Base-by-base conservation (phyloP, 2,329 filamentous ascomycete genomes). In the Mycosphaerella sp. region DNA sequence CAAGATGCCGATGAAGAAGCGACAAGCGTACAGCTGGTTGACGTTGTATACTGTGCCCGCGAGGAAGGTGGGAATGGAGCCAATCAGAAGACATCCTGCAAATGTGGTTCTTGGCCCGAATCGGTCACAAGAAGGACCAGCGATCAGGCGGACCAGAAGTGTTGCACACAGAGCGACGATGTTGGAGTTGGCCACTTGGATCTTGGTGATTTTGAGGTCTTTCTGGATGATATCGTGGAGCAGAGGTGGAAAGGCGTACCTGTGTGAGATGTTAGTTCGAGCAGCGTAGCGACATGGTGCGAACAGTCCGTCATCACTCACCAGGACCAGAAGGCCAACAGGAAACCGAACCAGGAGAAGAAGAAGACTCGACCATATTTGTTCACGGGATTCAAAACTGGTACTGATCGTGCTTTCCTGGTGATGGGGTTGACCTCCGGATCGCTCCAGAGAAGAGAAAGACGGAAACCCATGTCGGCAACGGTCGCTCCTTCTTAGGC, bases 331-430 rank as follows among this genome's bases (percentile, higher is more conserved):
- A 95, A 95, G 6, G 87, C 86, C 50, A 92, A 80, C 79, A 93
- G 84, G 71, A 93, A 93, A 2, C 87, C 87, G 45, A 90, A 79
- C 83, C 87, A 93, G 1, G 86, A 87, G 74, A 95, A 95, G 76
- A 91, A 89, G 72, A 95, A 95, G 0, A 93, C 89, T 6, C 89
- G 80, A 38, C 89, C 90, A 75, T 95, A 90, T 63, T 83, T 75
- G 69, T 95, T 80, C 64, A 91, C 67, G 0, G 85, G 81, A 69
- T 95, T 95, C 58, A 95, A 74, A 21, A 88, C 69, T 0, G 90
- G 90, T 45, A 95, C 81, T 0, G 87, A 87, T 56, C 80, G 82
- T 51, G 90, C 90, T 70, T 95, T 95, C 55, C 80, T 79, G 74
- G 86, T 95, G 73, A 89, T 80, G 8, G 89, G 88, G 70, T 95